Conservation (phyloP, 1,139 yeast species). For the Geotrichum cucujoidarum region DNA sequence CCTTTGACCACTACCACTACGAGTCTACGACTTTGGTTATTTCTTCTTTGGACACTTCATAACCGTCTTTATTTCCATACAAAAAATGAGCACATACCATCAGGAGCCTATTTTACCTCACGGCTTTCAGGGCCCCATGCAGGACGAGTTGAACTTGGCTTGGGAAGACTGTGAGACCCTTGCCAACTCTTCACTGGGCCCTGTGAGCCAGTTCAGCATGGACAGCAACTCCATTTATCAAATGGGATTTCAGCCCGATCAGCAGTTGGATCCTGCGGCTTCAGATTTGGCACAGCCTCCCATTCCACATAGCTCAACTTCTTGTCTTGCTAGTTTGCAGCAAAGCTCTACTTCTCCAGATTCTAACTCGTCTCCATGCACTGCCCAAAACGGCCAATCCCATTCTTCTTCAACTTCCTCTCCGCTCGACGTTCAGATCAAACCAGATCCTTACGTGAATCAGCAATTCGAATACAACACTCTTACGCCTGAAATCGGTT, state of each 20-base stretch:
- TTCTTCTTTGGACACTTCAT: too few relatives aligned
- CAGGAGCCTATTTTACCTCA: too few relatives aligned
- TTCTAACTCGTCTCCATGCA: conserved; percentile 7
- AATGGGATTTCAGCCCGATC: neutral
- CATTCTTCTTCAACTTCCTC: conserved; percentile 8
- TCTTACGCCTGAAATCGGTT: neutral
- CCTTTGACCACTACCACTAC: too few relatives aligned
- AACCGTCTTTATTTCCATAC: too few relatives aligned
- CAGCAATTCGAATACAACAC: too few relatives aligned
- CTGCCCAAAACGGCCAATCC: neutral
- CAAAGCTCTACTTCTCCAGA: conserved; percentile 3
- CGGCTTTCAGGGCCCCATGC: neutral
- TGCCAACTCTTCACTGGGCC: neutral
- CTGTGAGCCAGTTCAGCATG: neutral
- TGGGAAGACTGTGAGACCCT: conserved; percentile 17
- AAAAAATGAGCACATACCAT: too few relatives aligned
- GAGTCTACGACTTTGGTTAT: too few relatives aligned
- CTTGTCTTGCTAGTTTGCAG: neutral
- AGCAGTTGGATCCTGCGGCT: too few relatives aligned
- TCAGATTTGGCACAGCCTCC: neutral
- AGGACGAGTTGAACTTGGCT: neutral
- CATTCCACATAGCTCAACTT: neutral
- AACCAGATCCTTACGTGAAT: conserved; percentile 10
- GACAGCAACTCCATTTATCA: conserved; percentile 1
- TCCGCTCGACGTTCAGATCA: conserved; percentile 9